phyloP scores from a whole-genome alignment of 202 grass and related monocot genomes.

The Carex arenaria region DNA sequence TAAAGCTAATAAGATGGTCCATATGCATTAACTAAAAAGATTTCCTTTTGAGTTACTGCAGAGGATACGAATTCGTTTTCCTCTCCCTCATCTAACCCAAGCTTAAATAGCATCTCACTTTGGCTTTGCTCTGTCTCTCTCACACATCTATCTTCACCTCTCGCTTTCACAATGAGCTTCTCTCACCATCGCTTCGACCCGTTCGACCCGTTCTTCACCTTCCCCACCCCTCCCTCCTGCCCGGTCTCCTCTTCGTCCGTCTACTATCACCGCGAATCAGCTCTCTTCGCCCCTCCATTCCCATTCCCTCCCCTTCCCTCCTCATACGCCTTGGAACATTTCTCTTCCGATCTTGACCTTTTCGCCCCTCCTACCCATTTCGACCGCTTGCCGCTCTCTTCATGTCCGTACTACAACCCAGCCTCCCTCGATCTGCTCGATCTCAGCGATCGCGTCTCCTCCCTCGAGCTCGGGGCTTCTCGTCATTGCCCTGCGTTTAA shows the following conservation, averaged over 20 bases:
- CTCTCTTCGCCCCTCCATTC: neutral
- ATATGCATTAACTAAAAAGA: no score
- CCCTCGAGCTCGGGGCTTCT: conserved; percentile 47
- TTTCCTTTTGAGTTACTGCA: no score
- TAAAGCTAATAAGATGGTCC: no score
- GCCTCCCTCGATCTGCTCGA: conserved; percentile 40
- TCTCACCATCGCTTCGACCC: conserved; percentile 26
- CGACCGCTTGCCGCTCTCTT: neutral
- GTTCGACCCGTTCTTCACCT: conserved; percentile 48
- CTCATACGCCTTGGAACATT: conserved; percentile 30
- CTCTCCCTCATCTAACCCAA: neutral
- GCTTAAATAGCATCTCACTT: neutral
- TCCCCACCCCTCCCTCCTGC: conserved; percentile 26
- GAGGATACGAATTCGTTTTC: neutral
- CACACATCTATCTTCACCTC: neutral
- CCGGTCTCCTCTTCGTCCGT: conserved; percentile 27
- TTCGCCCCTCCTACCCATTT: conserved; percentile 1
- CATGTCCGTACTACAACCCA: conserved; percentile 11
- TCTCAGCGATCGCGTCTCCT: conserved; percentile 57
- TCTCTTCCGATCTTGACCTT: conserved; percentile 35
- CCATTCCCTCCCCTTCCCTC: neutral
- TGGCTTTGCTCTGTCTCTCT: neutral
- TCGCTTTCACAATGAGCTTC: conserved; percentile 38
- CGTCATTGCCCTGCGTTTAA: conserved; percentile 18
- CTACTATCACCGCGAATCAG: neutral